Percentiles rank a stretch among this genome's conserved stretches.
phyloP scores from a whole-genome alignment of 2,329 filamentous ascomycete species.

The Trichoderma sp. region DNA sequence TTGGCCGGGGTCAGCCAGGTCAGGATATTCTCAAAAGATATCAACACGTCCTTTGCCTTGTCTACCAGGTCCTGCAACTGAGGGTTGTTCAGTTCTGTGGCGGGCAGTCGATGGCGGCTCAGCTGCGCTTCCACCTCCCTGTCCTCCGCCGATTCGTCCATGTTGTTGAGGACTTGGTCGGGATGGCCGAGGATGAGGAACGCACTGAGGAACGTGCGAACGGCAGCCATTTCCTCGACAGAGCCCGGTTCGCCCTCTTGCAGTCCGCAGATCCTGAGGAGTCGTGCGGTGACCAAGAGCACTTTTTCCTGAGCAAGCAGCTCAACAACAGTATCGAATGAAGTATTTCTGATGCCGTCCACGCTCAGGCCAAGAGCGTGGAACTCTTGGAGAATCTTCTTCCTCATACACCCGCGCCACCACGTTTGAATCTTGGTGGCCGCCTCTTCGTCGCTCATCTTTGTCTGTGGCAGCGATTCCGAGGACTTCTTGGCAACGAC shows the following conservation, averaged over 20 bases:
- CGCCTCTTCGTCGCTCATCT: constrained; percentile 62
- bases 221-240: constrained; percentile 68
- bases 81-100: constrained; percentile 59
- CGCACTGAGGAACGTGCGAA: constrained; percentile 76
- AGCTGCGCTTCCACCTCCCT: constrained; percentile 50
- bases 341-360: constrained; percentile 68
- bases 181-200: constrained; percentile 81
- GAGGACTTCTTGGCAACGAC: constrained; percentile 53
- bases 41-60: constrained; percentile 75
- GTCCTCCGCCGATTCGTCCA: constrained; percentile 61
- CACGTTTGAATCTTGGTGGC: constrained; percentile 68
- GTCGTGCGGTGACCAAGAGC: constrained; percentile 64
- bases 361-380: constrained; percentile 67
- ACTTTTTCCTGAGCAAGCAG: constrained; percentile 69
- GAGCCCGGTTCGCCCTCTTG: constrained; percentile 65
- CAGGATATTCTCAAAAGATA: constrained; percentile 75
- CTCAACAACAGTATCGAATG: constrained; percentile 73
- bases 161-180: constrained; percentile 74
- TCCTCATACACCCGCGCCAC: constrained; percentile 65
- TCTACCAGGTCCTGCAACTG: constrained; percentile 71
- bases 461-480: constrained; percentile 53
- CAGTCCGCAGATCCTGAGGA: constrained; percentile 71
- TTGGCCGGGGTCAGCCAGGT: constrained; percentile 67
- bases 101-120: constrained; percentile 40
- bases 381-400: constrained; percentile 66